These are phyloP conservation scores for Trichoderma oligosporum DNA, from an alignment of 2,329 filamentous ascomycete genomes.

Conservation along the genomic window DNA sequence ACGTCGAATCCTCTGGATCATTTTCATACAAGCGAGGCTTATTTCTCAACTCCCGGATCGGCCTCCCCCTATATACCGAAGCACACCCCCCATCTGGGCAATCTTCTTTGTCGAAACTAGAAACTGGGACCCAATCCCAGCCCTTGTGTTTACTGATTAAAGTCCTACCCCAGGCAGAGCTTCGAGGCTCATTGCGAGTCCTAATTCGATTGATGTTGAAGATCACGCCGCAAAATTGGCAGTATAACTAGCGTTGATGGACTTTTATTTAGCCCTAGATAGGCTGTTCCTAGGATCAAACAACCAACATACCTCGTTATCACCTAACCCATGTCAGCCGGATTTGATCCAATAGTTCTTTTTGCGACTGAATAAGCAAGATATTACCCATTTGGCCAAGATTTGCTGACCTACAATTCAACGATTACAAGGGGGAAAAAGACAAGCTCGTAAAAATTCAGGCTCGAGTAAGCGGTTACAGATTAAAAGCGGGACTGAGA, in stretches of 20 bases:
- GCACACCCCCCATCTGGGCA: slow-evolving; percentile 17
- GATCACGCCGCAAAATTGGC: slow-evolving; percentile 30
- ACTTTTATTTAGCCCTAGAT: not conserved
- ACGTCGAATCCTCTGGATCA: not conserved
- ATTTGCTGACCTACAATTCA: no score
- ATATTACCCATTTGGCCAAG: not conserved
- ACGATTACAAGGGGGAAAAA: no score
- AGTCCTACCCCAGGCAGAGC: slow-evolving; percentile 20
- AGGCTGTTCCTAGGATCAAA: not conserved
- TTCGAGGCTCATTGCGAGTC: slow-evolving; percentile 23
- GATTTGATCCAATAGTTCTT: not conserved
- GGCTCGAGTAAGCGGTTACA: no score
- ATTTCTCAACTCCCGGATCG: not conserved
- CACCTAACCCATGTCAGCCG: not conserved
- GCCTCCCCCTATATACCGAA: slow-evolving; percentile 15
- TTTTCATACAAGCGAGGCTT: not conserved
- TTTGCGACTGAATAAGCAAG: no score
- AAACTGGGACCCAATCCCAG: slow-evolving; percentile 3
- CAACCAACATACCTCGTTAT: slow-evolving; percentile 5
- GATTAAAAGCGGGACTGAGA: no score
- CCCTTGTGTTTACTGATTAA: not conserved
- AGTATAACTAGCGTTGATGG: slow-evolving; percentile 18
- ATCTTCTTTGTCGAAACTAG: not conserved
- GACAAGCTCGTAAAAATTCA: no score
- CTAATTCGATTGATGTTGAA: slow-evolving; percentile 29